Evolutionary conservation across 1,284 basidiomycete species (phyloP).

Genomic region (Ceratobasidium sp.): DNA sequence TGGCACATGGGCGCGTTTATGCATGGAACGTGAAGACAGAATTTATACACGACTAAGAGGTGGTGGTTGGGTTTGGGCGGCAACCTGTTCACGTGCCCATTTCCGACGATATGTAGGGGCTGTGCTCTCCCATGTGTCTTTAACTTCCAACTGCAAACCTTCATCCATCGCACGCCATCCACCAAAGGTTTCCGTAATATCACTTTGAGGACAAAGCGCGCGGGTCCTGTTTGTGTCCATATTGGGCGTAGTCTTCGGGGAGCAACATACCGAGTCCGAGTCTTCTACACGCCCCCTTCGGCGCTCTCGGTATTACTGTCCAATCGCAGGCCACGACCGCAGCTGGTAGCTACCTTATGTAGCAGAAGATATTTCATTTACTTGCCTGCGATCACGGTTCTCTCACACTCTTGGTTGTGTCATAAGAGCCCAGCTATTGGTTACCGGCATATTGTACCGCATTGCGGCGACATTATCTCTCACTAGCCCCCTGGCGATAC

Average conservation of each 20-base stretch:
- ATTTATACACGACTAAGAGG: no score
- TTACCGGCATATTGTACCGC: not conserved
- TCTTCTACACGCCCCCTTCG: not conserved
- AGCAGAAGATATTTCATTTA: not conserved
- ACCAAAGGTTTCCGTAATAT: no score
- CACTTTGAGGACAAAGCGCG: not conserved
- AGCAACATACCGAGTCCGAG: constrained; percentile 23
- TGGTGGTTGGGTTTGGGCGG: no score
- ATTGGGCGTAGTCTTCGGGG: not conserved
- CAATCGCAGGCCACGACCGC: not conserved
- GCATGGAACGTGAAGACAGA: no score
- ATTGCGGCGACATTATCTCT: not conserved
- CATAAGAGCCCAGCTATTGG: no score
- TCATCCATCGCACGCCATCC: no score
- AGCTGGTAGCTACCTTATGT: not conserved
- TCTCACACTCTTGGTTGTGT: no score
- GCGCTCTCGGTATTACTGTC: not conserved
- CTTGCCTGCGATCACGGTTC: constrained; percentile 6
- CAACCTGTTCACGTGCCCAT: no score
- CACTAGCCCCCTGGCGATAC: not conserved
- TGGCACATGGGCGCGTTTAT: no score
- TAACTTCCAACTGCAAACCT: no score
- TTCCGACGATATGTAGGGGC: no score
- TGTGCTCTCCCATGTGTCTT: no score
- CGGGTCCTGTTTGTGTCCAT: not conserved